These are phyloP conservation scores for Scytalidium lignicola DNA, from an alignment of 2,329 filamentous ascomycete genomes.

Conservation along the genomic window DNA sequence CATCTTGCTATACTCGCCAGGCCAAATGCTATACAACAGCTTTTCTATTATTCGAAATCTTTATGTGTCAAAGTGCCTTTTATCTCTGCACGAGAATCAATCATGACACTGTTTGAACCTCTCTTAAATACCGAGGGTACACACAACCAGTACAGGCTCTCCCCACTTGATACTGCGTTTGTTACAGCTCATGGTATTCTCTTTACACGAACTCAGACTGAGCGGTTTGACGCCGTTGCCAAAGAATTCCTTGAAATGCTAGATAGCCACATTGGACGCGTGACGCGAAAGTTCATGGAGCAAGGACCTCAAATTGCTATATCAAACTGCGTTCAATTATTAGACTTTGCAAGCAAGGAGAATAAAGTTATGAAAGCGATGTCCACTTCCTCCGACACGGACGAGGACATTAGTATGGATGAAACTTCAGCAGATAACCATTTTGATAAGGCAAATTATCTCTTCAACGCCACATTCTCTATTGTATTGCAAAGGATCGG, in stretches of 20 bases:
- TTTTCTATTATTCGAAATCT: constrained; percentile 68
- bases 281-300: constrained; percentile 37
- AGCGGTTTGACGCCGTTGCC: constrained; percentile 40
- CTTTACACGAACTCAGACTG: constrained; percentile 46
- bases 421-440: not conserved
- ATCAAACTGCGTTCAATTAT: constrained; percentile 30
- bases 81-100: constrained; percentile 60
- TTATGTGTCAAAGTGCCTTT: constrained; percentile 62
- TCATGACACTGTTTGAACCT: constrained; percentile 64
- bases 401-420: not conserved
- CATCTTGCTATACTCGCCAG: constrained; percentile 75
- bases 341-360: constrained; percentile 23
- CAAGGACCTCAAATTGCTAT: constrained; percentile 53
- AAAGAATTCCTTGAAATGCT: constrained; percentile 48
- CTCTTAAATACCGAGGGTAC: constrained; percentile 37
- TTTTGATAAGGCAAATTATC: constrained; percentile 17
- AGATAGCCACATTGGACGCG: constrained; percentile 51
- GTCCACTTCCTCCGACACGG: not conserved
- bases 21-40: constrained; percentile 63
- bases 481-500: constrained; percentile 20
- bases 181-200: constrained; percentile 61
- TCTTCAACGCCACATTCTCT: constrained; percentile 15
- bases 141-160: constrained; percentile 32
- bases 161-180: constrained; percentile 51
- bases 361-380: constrained; percentile 22